Evolutionary conservation across 2,329 filamentous ascomycete genomes (phyloP), one percentile per base, ranked within the genome.

Genomic region (Verticillium alfalfae): DNA sequence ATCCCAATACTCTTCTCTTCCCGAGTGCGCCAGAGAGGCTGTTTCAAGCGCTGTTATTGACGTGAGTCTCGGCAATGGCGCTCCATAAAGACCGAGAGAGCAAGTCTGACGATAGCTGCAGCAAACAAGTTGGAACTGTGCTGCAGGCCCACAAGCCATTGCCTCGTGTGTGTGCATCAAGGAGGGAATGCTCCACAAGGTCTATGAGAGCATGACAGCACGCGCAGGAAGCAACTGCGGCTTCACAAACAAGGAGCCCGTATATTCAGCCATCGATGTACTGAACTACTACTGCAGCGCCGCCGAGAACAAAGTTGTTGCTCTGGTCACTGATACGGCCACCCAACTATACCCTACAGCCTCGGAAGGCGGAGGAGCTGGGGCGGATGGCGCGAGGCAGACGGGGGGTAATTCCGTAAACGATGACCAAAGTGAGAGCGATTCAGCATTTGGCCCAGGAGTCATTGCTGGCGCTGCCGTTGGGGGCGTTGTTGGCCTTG

Each of bases 121-220:
- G 5, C 73, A 78, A 71, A 75, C 74, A 0, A 67, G 68, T 10
- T 69, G 71, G n/a, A 59, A 77, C 36, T 84, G 82, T 54, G 79
- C 78, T 1, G 66, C 67, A 0, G 81, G 79, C 0, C 79, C 81
- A 0, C 72, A 81, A 63, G 79, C 78, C 9, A 70, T 85, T 2
- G 82, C 81, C 0, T 84, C 81, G 0, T 85, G 82, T 61, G 76
- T 75, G 5, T 85, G 83, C 61, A 64, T 84, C 60, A 83, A 84
- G 64, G 75, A 76, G 3, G 76, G 77, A 26, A 79, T 84, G 73
- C 75, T 75, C 1, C 70, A 70, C n/a, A 66, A 68, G 0, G 70
- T 84, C 8, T 76, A 76, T 5, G 80, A 73, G 64, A 68, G 66
- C 5, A 72, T 85, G n/a, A 79, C 77, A 0, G 78, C 76, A 0